These are phyloP conservation scores for Podospora australis DNA, from an alignment of 495 filamentous ascomycete genomes.

Conservation along the genomic window DNA sequence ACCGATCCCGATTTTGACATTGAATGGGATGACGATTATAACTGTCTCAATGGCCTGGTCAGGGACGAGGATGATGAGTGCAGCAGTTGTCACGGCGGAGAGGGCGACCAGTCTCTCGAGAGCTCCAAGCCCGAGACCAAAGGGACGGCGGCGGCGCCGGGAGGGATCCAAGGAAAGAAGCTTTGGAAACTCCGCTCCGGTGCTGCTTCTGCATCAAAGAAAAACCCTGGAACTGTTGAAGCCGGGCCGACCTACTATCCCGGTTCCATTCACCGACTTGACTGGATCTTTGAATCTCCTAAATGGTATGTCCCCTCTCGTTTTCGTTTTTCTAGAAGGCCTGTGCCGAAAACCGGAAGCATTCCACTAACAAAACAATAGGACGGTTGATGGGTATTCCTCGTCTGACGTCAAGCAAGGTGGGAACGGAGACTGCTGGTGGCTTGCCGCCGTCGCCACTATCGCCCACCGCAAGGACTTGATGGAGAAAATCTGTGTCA, in stretches of 20 bases:
- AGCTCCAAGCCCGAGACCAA: too few relatives aligned
- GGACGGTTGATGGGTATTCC: conserved; percentile 62
- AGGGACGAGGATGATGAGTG: conserved; percentile 3
- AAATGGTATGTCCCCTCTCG: too few relatives aligned
- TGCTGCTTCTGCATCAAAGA: too few relatives aligned
- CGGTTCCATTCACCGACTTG: conserved; percentile 23
- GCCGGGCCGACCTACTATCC: conserved; percentile 13
- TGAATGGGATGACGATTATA: conserved; percentile 44
- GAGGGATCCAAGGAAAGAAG: too few relatives aligned
- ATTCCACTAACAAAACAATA: too few relatives aligned
- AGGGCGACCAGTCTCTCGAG: too few relatives aligned
- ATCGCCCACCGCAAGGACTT: conserved; percentile 73
- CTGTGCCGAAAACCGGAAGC: conserved; percentile 60
- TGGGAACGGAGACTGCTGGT: conserved; percentile 83
- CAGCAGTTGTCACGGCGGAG: too few relatives aligned
- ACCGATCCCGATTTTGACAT: conserved; percentile 74
- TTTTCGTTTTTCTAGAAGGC: too few relatives aligned
- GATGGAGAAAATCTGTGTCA: conserved; percentile 80
- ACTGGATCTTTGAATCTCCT: conserved; percentile 68
- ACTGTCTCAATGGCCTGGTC: conserved; percentile 25
- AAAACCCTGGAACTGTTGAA: too few relatives aligned
- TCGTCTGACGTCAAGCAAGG: conserved; percentile 79
- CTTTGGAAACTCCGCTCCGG: too few relatives aligned
- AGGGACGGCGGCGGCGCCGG: too few relatives aligned
- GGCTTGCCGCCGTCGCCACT: conserved; percentile 79